Evolutionary conservation across 805 yeast species (phyloP).

Genomic region (Torulaspora indica): DNA sequence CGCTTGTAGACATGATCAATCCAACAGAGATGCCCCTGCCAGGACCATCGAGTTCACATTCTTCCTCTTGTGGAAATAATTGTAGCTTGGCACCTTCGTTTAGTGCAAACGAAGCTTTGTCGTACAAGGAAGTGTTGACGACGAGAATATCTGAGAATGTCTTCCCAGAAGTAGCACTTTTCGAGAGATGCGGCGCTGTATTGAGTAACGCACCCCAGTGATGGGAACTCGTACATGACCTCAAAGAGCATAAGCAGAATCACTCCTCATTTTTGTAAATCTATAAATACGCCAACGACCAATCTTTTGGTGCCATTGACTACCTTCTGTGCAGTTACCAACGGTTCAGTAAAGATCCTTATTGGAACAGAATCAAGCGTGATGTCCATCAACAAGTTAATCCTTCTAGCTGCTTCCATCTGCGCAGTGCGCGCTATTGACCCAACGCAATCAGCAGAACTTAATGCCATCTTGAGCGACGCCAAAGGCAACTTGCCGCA

Average conservation of each 20-base stretch:
- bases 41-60: background rate
- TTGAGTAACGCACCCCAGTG: background rate
- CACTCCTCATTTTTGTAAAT: background rate
- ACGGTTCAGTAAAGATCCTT: no score
- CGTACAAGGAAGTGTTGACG: background rate
- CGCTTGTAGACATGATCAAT: background rate
- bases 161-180: background rate
- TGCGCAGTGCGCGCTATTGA: conserved; percentile 19
- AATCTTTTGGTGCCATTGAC: background rate
- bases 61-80: background rate
- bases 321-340: background rate
- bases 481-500: conserved; percentile 21
- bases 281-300: background rate
- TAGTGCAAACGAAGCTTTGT: background rate
- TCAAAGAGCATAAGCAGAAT: background rate
- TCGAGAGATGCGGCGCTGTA: background rate
- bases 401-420: conserved; percentile 23
- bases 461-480: conserved; percentile 24
- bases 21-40: background rate
- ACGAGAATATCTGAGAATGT: background rate
- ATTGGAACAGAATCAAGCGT: background rate
- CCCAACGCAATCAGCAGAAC: conserved; percentile 22
- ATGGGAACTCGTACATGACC: background rate
- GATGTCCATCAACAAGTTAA: conserved; percentile 18
- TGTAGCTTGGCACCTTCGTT: background rate